Evolutionary conservation across 768 basidiomycete genomes (phyloP), one percentile per base, ranked within the genome.

Genomic region (Mycena floridula): DNA sequence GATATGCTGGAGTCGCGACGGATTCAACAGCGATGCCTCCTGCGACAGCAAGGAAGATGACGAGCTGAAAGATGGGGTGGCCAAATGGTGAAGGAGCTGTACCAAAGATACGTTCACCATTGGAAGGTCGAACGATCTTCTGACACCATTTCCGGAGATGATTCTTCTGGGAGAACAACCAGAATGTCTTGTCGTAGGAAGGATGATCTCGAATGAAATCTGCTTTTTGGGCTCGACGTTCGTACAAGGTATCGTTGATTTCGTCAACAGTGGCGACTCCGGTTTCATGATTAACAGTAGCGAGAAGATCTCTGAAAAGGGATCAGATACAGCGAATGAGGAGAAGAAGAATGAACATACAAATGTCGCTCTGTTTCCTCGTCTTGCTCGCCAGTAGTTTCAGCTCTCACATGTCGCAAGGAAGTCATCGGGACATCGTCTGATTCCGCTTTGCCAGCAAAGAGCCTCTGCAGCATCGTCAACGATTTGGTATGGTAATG

Each of bases 191-290:
- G 63, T 97, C 94, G 56, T 88, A 98, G 2, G 82, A 75, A 0
- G 95, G 92, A 63, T 96, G 86, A 44, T 84, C 78, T 2, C 76
- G 79, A 51, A 96, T 95, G 60, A 95, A 92, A 51, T 94, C 89
- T 0, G 85, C 83, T 57, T 82, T 86, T 54, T 79, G 78, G 7
- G 86, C 88, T 6, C 80, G 75, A 16, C 75, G 76, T 63, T 94
- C 89, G 45, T 80, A 73, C 27, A 75, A 50, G 16, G 74, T 74
- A 54, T 94, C 86, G 47, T 73, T 71, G 7, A 73, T 56, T 36
- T 82, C 77, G 49, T 82, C 78, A 7, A 67, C 61, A 5, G 64
- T 59, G 3, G 65, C 60, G 0, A 61, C 59, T 3, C 65, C 60
- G 0, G 62, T 60, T 9, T 80, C 79, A n/a, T 71, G 66, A 50